Conservation (phyloP, 495 filamentous ascomycete species). For the Hyaloscypha finlandica region DNA sequence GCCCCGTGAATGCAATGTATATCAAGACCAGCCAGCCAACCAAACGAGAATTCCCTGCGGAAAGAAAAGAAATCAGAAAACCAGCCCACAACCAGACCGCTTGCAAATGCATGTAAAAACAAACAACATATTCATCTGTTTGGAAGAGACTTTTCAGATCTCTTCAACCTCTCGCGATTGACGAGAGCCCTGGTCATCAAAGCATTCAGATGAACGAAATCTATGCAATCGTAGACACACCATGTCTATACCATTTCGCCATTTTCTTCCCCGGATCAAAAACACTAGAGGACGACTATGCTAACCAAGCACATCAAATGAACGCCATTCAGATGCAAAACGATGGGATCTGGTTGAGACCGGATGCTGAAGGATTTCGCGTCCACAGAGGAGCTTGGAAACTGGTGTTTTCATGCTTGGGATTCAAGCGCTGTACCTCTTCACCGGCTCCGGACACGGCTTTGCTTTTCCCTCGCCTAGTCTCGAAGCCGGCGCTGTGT, state of each 20-base stretch:
- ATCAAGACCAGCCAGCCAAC: constrained; percentile 20
- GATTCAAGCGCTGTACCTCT: not conserved
- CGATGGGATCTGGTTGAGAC: not conserved
- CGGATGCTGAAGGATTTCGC: not conserved
- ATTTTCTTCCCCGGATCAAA: not conserved
- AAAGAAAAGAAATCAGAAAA: constrained; percentile 11
- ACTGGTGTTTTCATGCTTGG: not conserved
- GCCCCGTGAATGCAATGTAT: constrained; percentile 24
- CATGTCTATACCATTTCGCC: constrained; percentile 8
- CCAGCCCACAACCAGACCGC: constrained; percentile 10
- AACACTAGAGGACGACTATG: not conserved
- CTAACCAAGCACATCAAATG: constrained; percentile 1
- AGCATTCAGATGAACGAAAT: constrained; percentile 14
- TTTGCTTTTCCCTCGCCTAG: not conserved
- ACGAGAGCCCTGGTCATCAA: constrained; percentile 12
- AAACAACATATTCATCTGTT: constrained; percentile 19
- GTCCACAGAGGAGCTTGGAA: not conserved
- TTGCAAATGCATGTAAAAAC: constrained; percentile 25
- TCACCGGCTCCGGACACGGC: not conserved
- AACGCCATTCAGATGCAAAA: constrained; percentile 11
- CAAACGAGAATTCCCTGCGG: constrained; percentile 5
- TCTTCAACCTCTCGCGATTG: constrained; percentile 7
- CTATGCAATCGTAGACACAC: constrained; percentile 6
- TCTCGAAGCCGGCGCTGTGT: not conserved
- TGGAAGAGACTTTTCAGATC: constrained; percentile 5